A percentile compares a stretch with the other conserved stretches of the same genome.
Conservation (phyloP, 1,139 yeast species). For the Geotrichum reessii region DNA sequence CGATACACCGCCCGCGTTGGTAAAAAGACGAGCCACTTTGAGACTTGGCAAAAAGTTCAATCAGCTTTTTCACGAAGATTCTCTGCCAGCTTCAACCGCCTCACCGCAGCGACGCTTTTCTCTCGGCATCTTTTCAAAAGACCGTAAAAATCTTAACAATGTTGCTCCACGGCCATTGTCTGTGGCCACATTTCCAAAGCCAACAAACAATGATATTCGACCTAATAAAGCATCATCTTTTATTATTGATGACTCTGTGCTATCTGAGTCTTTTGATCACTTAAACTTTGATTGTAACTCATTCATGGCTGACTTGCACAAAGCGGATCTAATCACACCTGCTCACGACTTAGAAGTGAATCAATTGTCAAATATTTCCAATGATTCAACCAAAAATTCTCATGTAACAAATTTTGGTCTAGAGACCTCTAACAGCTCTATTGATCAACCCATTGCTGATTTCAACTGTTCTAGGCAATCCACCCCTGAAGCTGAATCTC, state of each 20-base stretch:
- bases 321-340: neutral
- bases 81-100: too few species aligned
- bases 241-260: neutral
- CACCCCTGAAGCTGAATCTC: neutral
- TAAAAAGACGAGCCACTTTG: neutral
- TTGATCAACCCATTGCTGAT: neutral
- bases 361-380: neutral
- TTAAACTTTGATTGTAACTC: slow-evolving; percentile 6
- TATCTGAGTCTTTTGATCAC: slow-evolving; percentile 3
- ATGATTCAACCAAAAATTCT: neutral
- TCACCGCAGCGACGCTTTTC: slow-evolving; percentile 2
- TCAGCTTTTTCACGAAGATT: too few species aligned
- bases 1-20: neutral
- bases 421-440: too few species aligned
- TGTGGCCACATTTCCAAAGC: neutral
- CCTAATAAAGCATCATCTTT: neutral
- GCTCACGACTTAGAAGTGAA: neutral
- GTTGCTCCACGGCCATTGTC: neutral
- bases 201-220: neutral
- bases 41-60: neutral
- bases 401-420: neutral
- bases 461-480: neutral
- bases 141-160: neutral
- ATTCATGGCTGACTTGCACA: neutral
- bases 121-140: slow-evolving; percentile 1